phyloP scores from a whole-genome alignment of 2,329 filamentous ascomycete species.

The Ophiostoma australiae region DNA sequence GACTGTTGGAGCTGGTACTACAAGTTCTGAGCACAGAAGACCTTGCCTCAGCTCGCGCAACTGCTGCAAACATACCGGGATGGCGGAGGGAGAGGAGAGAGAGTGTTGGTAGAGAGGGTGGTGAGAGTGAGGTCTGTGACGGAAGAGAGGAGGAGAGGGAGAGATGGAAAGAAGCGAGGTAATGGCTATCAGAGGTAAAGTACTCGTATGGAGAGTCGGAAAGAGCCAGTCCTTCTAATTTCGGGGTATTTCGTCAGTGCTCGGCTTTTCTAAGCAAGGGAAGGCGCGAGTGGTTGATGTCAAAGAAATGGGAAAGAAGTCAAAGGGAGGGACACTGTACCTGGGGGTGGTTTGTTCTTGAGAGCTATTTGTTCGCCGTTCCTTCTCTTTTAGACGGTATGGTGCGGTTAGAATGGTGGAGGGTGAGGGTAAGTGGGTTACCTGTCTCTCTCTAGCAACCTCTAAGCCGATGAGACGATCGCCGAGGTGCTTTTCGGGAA shows the following conservation, averaged over 20 bases:
- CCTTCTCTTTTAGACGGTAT: conserved; percentile 17
- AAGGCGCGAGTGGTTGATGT: conserved; percentile 16
- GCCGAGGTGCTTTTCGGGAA: conserved; percentile 29
- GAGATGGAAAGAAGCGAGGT: neutral
- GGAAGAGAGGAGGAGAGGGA: conserved; percentile 1
- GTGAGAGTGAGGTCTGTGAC: neutral
- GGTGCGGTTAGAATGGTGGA: neutral
- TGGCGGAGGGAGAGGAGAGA: neutral
- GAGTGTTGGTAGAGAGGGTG: neutral
- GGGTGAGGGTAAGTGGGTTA: neutral
- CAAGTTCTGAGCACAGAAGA: conserved; percentile 33
- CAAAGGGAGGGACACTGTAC: conserved; percentile 7
- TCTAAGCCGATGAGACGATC: conserved; percentile 20
- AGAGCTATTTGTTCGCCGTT: conserved; percentile 14
- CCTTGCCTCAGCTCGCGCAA: conserved; percentile 37
- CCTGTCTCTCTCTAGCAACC: neutral
- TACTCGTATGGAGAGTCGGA: neutral
- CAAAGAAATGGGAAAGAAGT: neutral
- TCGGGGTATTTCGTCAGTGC: conserved; percentile 5
- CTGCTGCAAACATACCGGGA: conserved; percentile 36
- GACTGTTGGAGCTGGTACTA: conserved; percentile 25
- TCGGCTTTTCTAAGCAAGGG: conserved; percentile 14
- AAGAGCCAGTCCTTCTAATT: conserved; percentile 14
- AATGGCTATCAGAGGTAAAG: neutral
- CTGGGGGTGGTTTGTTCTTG: conserved; percentile 17